Percentiles rank a stretch among this genome's conserved stretches.
These are phyloP conservation scores for Lolium multiflorum DNA, from an alignment of 176 grass and related monocot genomes.

Conservation along the genomic window DNA sequence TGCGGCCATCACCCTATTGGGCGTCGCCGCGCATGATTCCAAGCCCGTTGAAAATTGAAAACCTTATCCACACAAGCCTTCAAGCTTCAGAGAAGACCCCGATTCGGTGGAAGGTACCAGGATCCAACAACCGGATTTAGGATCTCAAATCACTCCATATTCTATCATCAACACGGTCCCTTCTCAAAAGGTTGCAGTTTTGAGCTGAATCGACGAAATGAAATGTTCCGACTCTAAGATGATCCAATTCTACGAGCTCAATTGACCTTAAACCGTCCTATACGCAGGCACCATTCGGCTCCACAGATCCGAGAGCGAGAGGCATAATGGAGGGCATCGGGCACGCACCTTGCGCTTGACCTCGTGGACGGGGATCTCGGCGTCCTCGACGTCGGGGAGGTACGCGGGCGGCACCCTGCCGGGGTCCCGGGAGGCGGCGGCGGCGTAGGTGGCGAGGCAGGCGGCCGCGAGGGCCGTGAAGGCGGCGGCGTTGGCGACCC, in stretches of 20 bases:
- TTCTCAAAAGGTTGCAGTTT: not conserved
- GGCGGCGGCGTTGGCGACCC: slow-evolving; percentile 73
- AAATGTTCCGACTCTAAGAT: not conserved
- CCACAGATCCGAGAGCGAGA: slow-evolving; percentile 27
- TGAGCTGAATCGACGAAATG: not conserved
- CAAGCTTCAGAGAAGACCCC: slow-evolving; percentile 11
- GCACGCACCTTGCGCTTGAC: slow-evolving; percentile 86
- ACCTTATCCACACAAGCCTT: not conserved
- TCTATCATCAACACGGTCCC: not conserved
- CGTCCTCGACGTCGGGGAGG: slow-evolving; percentile 72
- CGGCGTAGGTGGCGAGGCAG: slow-evolving; percentile 64
- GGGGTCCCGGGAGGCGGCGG: slow-evolving; percentile 70
- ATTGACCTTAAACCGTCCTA: not conserved
- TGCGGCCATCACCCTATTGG: too few relatives aligned
- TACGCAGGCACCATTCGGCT: not conserved
- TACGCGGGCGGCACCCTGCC: slow-evolving; percentile 75
- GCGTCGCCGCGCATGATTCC: not conserved
- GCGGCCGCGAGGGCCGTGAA: slow-evolving; percentile 58
- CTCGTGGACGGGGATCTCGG: slow-evolving; percentile 66
- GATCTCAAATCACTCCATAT: not conserved
- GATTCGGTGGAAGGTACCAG: not conserved
- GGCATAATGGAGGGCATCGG: not conserved
- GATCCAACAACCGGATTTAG: not conserved
- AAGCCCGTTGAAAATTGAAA: not conserved
- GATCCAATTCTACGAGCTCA: not conserved